A percentile compares a stretch with the other conserved stretches of the same genome.
Conservation (phyloP, 2,329 filamentous ascomycete species). For the Sporothrix curviconia region DNA sequence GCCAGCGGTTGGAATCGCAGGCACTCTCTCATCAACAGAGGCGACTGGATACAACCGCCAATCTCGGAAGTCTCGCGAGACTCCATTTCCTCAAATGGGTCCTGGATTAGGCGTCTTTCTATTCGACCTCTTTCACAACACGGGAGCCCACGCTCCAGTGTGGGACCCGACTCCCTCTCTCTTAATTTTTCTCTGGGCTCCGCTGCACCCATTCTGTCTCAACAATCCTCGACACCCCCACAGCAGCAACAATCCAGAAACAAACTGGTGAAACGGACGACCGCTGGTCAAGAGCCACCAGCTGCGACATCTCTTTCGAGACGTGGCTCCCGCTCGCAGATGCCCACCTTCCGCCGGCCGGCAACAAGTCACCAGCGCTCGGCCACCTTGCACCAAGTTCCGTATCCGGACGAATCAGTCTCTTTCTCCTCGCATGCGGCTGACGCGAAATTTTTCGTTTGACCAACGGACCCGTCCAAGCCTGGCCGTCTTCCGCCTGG, state of each 20-base stretch:
- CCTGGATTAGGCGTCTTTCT: conserved; percentile 70
- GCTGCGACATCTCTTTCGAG: conserved; percentile 34
- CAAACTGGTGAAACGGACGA: conserved; percentile 69
- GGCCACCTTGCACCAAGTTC: conserved; percentile 56
- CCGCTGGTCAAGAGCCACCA: conserved; percentile 44
- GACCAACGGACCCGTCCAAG: conserved; percentile 28
- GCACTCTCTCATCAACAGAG: conserved; percentile 36
- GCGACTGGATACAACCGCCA: conserved; percentile 32
- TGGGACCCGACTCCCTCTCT: conserved; percentile 59
- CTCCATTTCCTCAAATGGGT: conserved; percentile 55
- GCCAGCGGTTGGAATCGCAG: conserved; percentile 33
- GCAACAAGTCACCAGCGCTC: conserved; percentile 75
- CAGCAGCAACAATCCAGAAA: conserved; percentile 53
- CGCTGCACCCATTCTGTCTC: conserved; percentile 53
- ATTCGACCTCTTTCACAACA: conserved; percentile 58
- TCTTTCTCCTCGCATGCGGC: conserved; percentile 17
- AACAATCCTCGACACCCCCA: conserved; percentile 26
- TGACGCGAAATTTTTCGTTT: conserved; percentile 27
- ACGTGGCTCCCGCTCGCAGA: conserved; percentile 51
- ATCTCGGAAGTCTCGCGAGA: conserved; percentile 44
- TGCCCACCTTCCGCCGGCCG: conserved; percentile 62
- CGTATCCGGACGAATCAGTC: conserved; percentile 14
- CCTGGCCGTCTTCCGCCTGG: conserved; percentile 18
- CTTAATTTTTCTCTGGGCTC: conserved; percentile 61
- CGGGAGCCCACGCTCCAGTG: conserved; percentile 57